phyloP scores from a whole-genome alignment of 2,329 filamentous ascomycete genomes.

The Anthostomella pinea region DNA sequence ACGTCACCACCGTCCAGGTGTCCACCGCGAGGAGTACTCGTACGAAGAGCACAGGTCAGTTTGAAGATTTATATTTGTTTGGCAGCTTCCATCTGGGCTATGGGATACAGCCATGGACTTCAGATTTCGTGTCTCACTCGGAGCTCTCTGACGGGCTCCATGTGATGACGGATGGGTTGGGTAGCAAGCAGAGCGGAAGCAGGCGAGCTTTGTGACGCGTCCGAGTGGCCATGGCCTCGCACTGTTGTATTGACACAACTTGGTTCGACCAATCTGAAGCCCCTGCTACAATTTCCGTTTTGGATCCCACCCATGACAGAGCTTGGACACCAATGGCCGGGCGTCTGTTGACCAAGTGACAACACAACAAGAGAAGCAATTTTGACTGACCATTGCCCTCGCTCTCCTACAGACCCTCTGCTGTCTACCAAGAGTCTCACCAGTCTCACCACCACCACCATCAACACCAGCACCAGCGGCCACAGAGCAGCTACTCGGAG shows the following conservation, averaged over 20 bases:
- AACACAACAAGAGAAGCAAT: no score
- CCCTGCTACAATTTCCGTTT: slow-evolving; percentile 16
- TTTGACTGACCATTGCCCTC: slow-evolving; percentile 9
- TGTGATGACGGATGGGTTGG: no score
- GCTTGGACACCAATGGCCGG: slow-evolving; percentile 11
- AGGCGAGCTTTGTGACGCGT: slow-evolving; percentile 1
- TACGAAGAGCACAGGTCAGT: slow-evolving; percentile 57
- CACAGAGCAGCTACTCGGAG: slow-evolving; percentile 51
- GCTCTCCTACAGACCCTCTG: slow-evolving; percentile 34
- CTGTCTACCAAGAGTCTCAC: slow-evolving; percentile 23
- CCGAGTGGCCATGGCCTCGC: slow-evolving; percentile 6
- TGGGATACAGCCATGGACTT: no score
- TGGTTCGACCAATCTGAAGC: slow-evolving; percentile 8
- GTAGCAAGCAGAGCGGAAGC: no score
- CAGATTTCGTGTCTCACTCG: no score
- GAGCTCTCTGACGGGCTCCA: no score
- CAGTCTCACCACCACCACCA: slow-evolving; percentile 22
- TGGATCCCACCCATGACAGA: slow-evolving; percentile 12
- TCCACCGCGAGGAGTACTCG: slow-evolving; percentile 54
- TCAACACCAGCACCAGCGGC: slow-evolving; percentile 15
- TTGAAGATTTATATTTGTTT: background rate
- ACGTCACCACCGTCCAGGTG: slow-evolving; percentile 68
- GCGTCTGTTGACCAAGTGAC: slow-evolving; percentile 17
- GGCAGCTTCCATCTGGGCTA: no score
- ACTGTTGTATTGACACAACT: slow-evolving; percentile 11